Evolutionary conservation across 805 yeast genomes (phyloP).

Genomic region (Lachancea meyersii): DNA sequence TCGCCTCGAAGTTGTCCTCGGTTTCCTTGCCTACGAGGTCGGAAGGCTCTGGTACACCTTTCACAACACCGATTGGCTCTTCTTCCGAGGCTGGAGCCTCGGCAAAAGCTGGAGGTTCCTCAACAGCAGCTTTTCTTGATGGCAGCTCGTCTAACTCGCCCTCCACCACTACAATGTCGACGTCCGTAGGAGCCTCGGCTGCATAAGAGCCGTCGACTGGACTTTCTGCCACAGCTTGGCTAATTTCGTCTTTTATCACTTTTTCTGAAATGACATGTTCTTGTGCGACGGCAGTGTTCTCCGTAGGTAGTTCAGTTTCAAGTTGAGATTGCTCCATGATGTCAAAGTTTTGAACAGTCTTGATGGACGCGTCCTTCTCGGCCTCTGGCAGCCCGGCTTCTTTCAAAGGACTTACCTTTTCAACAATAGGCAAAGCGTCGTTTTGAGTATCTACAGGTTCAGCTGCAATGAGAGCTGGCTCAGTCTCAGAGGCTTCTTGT

Average conservation of each 20-base stretch:
- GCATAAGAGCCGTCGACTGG: too few relatives aligned
- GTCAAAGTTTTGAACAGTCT: not conserved
- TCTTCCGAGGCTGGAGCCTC: conserved; percentile 3
- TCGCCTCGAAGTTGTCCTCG: conserved; percentile 4
- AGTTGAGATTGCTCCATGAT: not conserved
- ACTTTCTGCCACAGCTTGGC: too few relatives aligned
- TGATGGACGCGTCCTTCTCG: not conserved
- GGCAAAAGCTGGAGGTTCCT: not conserved
- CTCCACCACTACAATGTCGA: conserved; percentile 5
- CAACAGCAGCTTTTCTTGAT: not conserved
- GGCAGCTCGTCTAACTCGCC: conserved; percentile 3
- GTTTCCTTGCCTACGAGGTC: conserved; percentile 5
- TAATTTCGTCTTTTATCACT: not conserved
- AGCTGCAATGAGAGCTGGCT: conserved; percentile 10
- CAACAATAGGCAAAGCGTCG: not conserved
- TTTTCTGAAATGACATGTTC: not conserved
- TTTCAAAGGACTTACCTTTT: not conserved
- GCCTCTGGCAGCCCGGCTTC: not conserved
- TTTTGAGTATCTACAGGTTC: conserved; percentile 1
- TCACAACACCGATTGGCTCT: conserved; percentile 1
- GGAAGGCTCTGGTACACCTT: conserved; percentile 2
- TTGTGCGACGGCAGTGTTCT: not conserved
- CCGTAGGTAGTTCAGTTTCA: not conserved
- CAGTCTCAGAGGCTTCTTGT: conserved; percentile 15
- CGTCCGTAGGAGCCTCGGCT: conserved; percentile 1